Base-by-base conservation (phyloP, 164 flowering plant genomes). In the Aristolochia fimbriata region DNA sequence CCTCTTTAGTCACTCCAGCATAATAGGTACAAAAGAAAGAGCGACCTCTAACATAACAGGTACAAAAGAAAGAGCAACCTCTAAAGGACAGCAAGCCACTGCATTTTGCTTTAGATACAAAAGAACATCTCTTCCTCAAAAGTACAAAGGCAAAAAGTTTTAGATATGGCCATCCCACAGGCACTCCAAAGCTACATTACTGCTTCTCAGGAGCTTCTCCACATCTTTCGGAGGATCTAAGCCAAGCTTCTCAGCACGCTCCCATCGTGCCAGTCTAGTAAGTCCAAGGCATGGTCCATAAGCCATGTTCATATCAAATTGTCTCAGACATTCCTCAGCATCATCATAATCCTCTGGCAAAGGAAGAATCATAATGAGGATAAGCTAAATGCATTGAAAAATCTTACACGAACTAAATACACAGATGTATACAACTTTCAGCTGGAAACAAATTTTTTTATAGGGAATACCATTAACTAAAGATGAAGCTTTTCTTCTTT, bases 221-320 rank as follows among this genome's bases (percentile, higher is more conserved):
- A 91, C 70, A 3, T 79, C 78, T 55, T 66, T 57, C 0, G 96
- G 96, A 48, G 98, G 96, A 56, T 85, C 77, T 74, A 89, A 21
- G 2, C 96, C 96, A 19, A 87, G 69, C 1, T 66, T 65, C 4
- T 69, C 56, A 43, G 91, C 96, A 24, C 98, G 83, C 66, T 85
- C 82, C 95, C 92, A 92, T 2, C 98, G 80, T 45, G 70, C 85
- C 66, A 85, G 43, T 61, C 96, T 68, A 52, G 49, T 71, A 77
- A 89, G 77, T 10, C 98, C 96, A 10, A 85, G 45, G 74, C 98
- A 92, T 0, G 98, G 96, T 37, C 98, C 96, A 56, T 80, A 92
- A 27, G 73, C 78, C 84, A 81, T 83, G 81, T 85, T 81, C 91
- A 87, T 65, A 71, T 92, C 98, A 47, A 89, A 89, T 55, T 83